These are phyloP conservation scores for Penicillium malachiteum DNA, from an alignment of 495 filamentous ascomycete genomes.

Conservation along the genomic window DNA sequence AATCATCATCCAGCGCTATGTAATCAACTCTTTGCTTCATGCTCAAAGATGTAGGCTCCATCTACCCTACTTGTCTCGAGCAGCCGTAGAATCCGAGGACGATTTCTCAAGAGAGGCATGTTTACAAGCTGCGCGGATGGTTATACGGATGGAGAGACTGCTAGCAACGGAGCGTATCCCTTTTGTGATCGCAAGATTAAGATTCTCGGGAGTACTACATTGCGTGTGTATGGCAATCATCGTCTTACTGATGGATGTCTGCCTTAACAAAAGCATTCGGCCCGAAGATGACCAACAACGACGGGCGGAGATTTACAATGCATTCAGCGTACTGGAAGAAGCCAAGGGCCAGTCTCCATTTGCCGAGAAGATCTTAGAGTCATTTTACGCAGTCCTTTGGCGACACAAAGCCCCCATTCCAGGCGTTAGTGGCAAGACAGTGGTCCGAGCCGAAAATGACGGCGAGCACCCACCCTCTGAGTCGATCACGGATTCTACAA, in stretches of 20 bases:
- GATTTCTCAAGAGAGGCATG: constrained; percentile 34
- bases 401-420: constrained; percentile 26
- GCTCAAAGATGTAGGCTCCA: constrained; percentile 43
- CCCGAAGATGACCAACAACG: constrained; percentile 16
- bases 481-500: neutral
- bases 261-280: constrained; percentile 17
- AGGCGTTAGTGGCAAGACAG: neutral
- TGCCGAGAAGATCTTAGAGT: constrained; percentile 32
- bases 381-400: constrained; percentile 29
- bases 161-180: constrained; percentile 18
- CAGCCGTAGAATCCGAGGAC: constrained; percentile 24
- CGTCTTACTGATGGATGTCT: constrained; percentile 37
- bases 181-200: constrained; percentile 21
- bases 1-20: constrained; percentile 34
- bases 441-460: neutral
- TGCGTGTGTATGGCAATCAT: constrained; percentile 39
- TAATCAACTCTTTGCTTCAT: constrained; percentile 33
- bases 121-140: constrained; percentile 33
- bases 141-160: constrained; percentile 29
- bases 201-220: constrained; percentile 28
- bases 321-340: constrained; percentile 35
- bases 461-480: neutral
- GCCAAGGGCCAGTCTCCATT: constrained; percentile 31
- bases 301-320: constrained; percentile 31
- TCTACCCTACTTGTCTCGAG: constrained; percentile 33